Percentiles rank a stretch among this genome's conserved stretches.
Conservation (phyloP, 1,284 basidiomycete genomes). For the Heimioporus punctisporus region DNA sequence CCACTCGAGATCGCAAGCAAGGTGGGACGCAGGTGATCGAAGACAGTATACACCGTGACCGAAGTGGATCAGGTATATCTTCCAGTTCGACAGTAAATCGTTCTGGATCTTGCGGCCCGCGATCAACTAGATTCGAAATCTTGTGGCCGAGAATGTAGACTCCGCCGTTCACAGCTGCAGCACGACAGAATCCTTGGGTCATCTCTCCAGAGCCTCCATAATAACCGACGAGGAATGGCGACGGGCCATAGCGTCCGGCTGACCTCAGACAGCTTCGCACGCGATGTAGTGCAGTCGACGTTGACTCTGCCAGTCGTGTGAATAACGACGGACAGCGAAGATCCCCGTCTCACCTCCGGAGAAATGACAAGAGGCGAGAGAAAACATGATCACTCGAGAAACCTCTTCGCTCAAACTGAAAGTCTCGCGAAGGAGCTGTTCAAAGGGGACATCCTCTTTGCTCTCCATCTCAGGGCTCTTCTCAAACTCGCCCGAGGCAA, state of each 20-base stretch:
- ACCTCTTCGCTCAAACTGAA: conserved; percentile 68
- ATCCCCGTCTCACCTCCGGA: conserved; percentile 46
- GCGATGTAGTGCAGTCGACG: conserved; percentile 64
- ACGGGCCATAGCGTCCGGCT: conserved; percentile 87
- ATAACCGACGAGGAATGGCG: conserved; percentile 92
- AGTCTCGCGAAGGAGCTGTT: conserved; percentile 58
- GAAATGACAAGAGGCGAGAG: conserved; percentile 68
- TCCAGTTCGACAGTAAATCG: conserved; percentile 55
- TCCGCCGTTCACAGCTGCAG: conserved; percentile 83
- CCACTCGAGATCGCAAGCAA: conserved; percentile 25
- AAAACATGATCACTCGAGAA: conserved; percentile 65
- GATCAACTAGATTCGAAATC: conserved; percentile 43
- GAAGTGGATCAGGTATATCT: conserved; percentile 58
- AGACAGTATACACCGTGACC: conserved; percentile 46
- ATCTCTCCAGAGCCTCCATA: conserved; percentile 95
- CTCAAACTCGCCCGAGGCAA: conserved; percentile 79
- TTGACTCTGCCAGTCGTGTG: conserved; percentile 50
- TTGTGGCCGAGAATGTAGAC: conserved; percentile 83
- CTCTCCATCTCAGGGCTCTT: conserved; percentile 59
- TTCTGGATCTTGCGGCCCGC: conserved; percentile 13
- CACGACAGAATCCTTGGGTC: conserved; percentile 93
- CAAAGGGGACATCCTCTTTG: conserved; percentile 56
- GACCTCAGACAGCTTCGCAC: conserved; percentile 78
- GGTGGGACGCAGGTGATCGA: conserved; percentile 38
- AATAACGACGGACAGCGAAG: not conserved